A percentile compares a stretch with the other conserved stretches of the same genome.
phyloP scores from a whole-genome alignment of 2,329 filamentous ascomycete species.

The Ciborinia camelliae region DNA sequence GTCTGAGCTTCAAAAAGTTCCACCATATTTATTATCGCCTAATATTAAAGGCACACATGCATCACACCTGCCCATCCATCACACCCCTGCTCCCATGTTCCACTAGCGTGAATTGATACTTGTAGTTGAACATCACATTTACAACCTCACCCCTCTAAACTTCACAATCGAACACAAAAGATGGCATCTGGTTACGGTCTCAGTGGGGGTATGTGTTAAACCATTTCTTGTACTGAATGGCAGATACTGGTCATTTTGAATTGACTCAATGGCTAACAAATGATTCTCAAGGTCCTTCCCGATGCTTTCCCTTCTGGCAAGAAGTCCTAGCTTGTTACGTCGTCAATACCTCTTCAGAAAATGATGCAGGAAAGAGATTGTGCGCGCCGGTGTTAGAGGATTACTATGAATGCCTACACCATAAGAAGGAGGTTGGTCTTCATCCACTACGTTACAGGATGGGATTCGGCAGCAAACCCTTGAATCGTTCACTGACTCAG shows the following conservation, averaged over 20 bases:
- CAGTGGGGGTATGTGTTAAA: conserved; percentile 65
- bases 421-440: conserved; percentile 87
- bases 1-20: too few species aligned
- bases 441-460: neutral
- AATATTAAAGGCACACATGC: neutral
- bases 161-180: conserved; percentile 30
- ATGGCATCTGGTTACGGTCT: conserved; percentile 86
- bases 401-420: conserved; percentile 98
- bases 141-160: conserved; percentile 22
- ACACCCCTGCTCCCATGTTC: too few species aligned
- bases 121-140: conserved; percentile 29
- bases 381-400: conserved; percentile 84
- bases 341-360: conserved; percentile 79
- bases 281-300: conserved; percentile 42
- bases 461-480: neutral
- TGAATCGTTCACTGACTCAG: neutral
- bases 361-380: conserved; percentile 79
- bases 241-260: neutral
- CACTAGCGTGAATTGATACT: conserved; percentile 4
- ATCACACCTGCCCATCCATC: too few species aligned
- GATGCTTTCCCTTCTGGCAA: conserved; percentile 99
- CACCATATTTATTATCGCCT: neutral
- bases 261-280: conserved; percentile 30
- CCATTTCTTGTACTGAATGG: neutral
- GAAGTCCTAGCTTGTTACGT: conserved; percentile 98